A percentile compares a stretch with the other conserved stretches of the same genome.
Conservation (phyloP, 805 yeast genomes). For the Candida taoyuanica region DNA sequence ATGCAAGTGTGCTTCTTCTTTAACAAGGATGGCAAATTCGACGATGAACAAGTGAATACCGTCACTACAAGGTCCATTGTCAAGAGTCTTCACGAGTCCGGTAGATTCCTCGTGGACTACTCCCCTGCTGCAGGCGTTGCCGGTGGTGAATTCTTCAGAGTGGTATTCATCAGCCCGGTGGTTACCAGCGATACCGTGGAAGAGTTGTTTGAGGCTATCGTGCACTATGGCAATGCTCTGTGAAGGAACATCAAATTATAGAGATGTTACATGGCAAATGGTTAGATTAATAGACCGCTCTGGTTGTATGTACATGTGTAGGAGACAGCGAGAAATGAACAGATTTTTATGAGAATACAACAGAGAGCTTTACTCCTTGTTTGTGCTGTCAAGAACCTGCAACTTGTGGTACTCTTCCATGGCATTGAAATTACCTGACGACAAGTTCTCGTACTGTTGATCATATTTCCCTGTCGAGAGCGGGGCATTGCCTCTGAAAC, state of each 20-base stretch:
- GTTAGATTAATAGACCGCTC: too few species aligned
- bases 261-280: too few species aligned
- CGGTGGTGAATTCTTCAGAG: conserved; percentile 78
- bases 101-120: conserved; percentile 72
- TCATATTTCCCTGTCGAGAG: conserved; percentile 90
- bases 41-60: conserved; percentile 39
- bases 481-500: conserved; percentile 93
- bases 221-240: conserved; percentile 30
- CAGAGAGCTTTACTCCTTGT: conserved; percentile 28
- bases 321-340: too few species aligned
- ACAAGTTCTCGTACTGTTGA: conserved; percentile 74
- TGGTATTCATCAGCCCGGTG: conserved; percentile 72
- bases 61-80: conserved; percentile 58
- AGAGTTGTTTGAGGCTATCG: conserved; percentile 37
- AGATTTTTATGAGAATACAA: too few species aligned
- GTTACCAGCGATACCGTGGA: conserved; percentile 43
- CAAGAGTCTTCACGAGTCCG: conserved; percentile 49
- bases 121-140: conserved; percentile 62
- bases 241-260: too few species aligned
- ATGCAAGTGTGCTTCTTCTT: conserved; percentile 81
- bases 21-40: conserved; percentile 38
- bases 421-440: conserved; percentile 79
- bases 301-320: background rate
- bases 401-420: conserved; percentile 74
- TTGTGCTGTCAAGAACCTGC: conserved; percentile 51